Percentiles rank a stretch among this genome's conserved stretches.
These are phyloP conservation scores for Pseudogymnoascus sp. DNA, from an alignment of 2,329 filamentous ascomycete species.

Conservation along the genomic window DNA sequence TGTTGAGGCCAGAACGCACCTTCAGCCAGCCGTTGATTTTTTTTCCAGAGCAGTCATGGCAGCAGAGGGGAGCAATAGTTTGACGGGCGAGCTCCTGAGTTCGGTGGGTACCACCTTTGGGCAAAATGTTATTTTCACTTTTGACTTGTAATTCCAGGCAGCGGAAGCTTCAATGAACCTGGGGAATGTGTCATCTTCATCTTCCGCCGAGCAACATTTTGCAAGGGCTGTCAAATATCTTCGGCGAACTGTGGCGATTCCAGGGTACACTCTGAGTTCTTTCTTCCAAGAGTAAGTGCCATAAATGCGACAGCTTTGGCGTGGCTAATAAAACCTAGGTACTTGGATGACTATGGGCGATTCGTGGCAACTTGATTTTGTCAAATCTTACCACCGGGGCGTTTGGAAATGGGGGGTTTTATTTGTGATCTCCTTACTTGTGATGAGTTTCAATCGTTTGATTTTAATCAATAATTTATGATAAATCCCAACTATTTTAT, in stretches of 20 bases:
- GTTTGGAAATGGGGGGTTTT: neutral
- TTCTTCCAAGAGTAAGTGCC: constrained; percentile 38
- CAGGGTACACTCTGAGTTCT: constrained; percentile 34
- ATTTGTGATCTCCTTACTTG: neutral
- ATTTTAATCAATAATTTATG: neutral
- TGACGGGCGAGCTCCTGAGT: constrained; percentile 36
- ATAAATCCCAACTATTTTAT: neutral
- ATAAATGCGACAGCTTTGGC: neutral
- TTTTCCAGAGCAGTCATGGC: constrained; percentile 37
- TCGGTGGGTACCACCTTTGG: constrained; percentile 29
- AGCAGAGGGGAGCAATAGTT: constrained; percentile 31
- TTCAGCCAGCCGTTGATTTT: constrained; percentile 45
- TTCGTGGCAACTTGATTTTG: neutral
- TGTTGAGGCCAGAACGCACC: constrained; percentile 42
- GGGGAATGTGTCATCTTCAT: constrained; percentile 40
- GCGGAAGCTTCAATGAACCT: constrained; percentile 45
- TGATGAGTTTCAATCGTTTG: neutral
- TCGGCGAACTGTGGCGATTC: constrained; percentile 33
- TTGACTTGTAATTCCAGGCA: constrained; percentile 27
- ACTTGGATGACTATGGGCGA: constrained; percentile 38
- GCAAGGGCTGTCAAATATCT: constrained; percentile 38
- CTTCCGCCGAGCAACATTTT: constrained; percentile 37
- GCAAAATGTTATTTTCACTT: neutral
- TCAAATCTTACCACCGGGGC: neutral
- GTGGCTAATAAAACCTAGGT: constrained; percentile 23